Evolutionary conservation across 2,329 filamentous ascomycete species (phyloP).

Genomic region (Ophiosphaerella herpotricha): DNA sequence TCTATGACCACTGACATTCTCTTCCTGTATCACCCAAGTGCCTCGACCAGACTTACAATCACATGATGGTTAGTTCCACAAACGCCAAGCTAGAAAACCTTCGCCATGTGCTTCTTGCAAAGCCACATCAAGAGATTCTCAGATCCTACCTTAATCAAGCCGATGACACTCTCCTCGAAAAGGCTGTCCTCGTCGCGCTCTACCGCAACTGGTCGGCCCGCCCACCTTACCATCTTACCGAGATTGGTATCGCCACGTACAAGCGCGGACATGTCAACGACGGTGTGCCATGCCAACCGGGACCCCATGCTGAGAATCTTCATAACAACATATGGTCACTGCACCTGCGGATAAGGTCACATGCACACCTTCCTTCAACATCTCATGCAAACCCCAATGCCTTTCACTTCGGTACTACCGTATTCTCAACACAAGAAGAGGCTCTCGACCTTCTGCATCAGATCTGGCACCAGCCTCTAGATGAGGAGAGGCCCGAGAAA

Average conservation of each 20-base stretch:
- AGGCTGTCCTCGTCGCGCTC: conserved; percentile 18
- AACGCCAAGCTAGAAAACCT: conserved; percentile 2
- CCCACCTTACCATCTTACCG: conserved; percentile 14
- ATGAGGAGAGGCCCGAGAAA: conserved; percentile 1
- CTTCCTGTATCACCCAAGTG: no score
- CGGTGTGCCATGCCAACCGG: background rate
- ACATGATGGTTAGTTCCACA: background rate
- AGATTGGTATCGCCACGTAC: conserved; percentile 21
- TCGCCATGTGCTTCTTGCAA: background rate
- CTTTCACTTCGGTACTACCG: conserved; percentile 21
- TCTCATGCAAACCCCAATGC: conserved; percentile 3
- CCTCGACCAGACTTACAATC: background rate
- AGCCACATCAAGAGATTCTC: conserved; percentile 4
- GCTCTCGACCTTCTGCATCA: conserved; percentile 8
- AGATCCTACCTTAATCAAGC: conserved; percentile 7
- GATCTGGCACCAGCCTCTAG: conserved; percentile 20
- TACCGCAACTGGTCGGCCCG: conserved; percentile 12
- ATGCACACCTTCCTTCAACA: conserved; percentile 12
- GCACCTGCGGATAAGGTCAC: conserved; percentile 13
- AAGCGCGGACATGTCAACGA: conserved; percentile 3
- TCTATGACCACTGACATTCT: no score
- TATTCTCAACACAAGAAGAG: conserved; percentile 11
- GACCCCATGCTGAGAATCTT: conserved; percentile 19
- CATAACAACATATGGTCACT: conserved; percentile 16
- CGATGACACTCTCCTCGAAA: conserved; percentile 2